A percentile compares a stretch with the other conserved stretches of the same genome.
phyloP scores from a whole-genome alignment of 1,139 yeast genomes.

The Blastobotrys proliferans region DNA sequence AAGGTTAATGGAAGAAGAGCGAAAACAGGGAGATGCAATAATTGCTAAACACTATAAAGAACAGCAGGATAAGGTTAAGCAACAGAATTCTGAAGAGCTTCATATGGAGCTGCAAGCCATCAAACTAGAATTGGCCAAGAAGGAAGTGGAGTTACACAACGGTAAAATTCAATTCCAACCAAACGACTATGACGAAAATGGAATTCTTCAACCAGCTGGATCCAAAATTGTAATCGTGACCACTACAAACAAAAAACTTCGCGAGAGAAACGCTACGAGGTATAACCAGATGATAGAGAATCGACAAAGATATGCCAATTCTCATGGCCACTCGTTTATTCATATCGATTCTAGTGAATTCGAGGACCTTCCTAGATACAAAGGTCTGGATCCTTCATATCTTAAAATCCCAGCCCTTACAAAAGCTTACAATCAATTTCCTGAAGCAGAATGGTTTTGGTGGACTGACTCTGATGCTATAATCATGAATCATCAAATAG shows the following conservation, averaged over 20 bases:
- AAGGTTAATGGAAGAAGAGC: no score
- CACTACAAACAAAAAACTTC: conserved; percentile 27
- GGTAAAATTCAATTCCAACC: no score
- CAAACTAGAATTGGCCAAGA: no score
- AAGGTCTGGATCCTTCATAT: conserved; percentile 29
- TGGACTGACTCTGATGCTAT: conserved; percentile 35
- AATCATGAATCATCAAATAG: conserved; percentile 30
- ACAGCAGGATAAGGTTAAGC: no score
- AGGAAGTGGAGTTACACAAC: no score
- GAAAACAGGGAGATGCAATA: no score
- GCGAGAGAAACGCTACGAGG: conserved; percentile 21
- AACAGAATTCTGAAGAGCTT: no score
- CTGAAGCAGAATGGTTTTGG: conserved; percentile 36
- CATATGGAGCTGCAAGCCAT: no score
- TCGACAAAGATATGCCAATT: conserved; percentile 31
- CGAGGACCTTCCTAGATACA: conserved; percentile 25
- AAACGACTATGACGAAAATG: no score
- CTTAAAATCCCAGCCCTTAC: conserved; percentile 31
- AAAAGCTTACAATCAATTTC: conserved; percentile 28
- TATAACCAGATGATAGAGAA: conserved; percentile 26
- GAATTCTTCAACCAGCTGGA: no score
- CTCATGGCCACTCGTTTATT: conserved; percentile 33
- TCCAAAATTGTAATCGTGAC: conserved; percentile 30
- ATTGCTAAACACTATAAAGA: no score
- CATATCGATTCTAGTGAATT: conserved; percentile 26